A percentile compares a stretch with the other conserved stretches of the same genome.
Evolutionary conservation across 2,329 filamentous ascomycete genomes (phyloP).

Genomic region (Venturia pyrina): DNA sequence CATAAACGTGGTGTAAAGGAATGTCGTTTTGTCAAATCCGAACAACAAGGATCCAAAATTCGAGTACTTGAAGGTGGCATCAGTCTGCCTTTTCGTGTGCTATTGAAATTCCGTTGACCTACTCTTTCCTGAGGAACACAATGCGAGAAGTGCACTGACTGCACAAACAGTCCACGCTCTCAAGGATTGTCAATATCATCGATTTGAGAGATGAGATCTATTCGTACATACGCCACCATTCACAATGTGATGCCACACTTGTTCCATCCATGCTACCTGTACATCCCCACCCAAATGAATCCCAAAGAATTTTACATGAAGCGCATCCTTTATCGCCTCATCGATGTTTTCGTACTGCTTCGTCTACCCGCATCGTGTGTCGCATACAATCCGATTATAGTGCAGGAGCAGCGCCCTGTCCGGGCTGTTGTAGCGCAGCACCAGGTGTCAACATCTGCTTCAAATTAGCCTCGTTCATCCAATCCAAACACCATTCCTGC

Average conservation of each 20-base stretch:
- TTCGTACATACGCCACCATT: slow-evolving; percentile 8
- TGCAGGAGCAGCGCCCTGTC: background rate
- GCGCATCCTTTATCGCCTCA: background rate
- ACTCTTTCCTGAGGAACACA: background rate
- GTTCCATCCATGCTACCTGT: background rate
- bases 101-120: background rate
- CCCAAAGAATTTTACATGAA: background rate
- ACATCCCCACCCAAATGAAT: background rate
- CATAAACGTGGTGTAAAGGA: no score
- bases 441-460: slow-evolving; percentile 6
- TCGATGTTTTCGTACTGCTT: background rate
- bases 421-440: slow-evolving; percentile 5
- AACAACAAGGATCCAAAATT: no score
- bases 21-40: no score
- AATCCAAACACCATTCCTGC: background rate
- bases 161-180: background rate
- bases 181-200: background rate
- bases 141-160: background rate
- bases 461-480: background rate
- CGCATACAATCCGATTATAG: background rate
- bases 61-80: no score
- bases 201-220: slow-evolving; percentile 12
- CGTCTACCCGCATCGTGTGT: background rate
- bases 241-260: background rate
- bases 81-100: background rate